Conservation (phyloP, 352 stramenopile genomes). For the Phytophthora constricta region DNA sequence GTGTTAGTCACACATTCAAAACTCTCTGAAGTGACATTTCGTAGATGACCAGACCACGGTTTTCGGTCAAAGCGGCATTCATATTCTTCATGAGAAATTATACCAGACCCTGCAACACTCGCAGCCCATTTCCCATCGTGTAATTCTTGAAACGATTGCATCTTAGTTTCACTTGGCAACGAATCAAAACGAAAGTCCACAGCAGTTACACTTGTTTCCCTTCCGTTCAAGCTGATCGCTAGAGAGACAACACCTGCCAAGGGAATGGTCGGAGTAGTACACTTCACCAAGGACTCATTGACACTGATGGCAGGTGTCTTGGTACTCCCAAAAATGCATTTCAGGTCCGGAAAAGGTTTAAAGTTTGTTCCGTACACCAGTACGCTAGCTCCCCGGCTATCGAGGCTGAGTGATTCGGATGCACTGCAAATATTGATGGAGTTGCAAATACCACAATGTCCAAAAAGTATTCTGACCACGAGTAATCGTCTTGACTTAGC, state of each 20-base stretch:
- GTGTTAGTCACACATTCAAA: conserved; percentile 27
- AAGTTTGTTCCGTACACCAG: conserved; percentile 54
- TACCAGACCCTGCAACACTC: conserved; percentile 18
- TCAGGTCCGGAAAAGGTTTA: conserved; percentile 28
- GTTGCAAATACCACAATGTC: conserved; percentile 41
- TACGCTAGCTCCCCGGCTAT: conserved; percentile 23
- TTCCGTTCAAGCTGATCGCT: conserved; percentile 46
- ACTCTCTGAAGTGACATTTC: conserved; percentile 15
- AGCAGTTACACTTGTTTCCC: conserved; percentile 40
- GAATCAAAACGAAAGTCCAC: conserved; percentile 33
- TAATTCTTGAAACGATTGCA: conserved; percentile 18
- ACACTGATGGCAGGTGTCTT: conserved; percentile 28
- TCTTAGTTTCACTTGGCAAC: conserved; percentile 2
- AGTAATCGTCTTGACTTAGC: conserved; percentile 46
- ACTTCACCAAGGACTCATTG: conserved; percentile 41
- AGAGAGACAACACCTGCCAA: conserved; percentile 14
- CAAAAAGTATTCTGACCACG: conserved; percentile 41
- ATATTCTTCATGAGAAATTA: conserved; percentile 23
- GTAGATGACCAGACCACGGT: conserved; percentile 10
- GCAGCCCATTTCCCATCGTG: conserved; percentile 15
- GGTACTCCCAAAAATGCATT: conserved; percentile 44
- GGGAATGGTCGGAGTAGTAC: conserved; percentile 32
- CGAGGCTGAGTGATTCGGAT: conserved; percentile 21
- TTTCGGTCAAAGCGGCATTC: conserved; percentile 37
- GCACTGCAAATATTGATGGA: conserved; percentile 36